Percentiles rank a stretch among this genome's conserved stretches.
These are phyloP conservation scores for Styphnolobium japonicum DNA, from an alignment of 306 rosid species.

Conservation along the genomic window DNA sequence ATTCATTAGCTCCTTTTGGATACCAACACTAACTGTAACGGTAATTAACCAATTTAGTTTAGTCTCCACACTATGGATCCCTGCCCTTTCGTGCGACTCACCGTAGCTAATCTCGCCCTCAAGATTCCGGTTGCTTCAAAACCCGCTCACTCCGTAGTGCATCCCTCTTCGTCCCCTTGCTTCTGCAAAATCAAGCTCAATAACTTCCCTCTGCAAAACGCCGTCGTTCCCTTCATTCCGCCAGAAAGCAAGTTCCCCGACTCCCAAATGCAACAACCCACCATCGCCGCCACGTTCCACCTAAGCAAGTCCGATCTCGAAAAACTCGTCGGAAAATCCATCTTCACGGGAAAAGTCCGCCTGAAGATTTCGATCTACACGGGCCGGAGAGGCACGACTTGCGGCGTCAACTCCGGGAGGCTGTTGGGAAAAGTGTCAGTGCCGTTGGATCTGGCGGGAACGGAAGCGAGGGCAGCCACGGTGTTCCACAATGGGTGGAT, in stretches of 20 bases:
- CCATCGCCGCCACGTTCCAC: constrained; percentile 69
- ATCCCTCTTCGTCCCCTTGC: constrained; percentile 72
- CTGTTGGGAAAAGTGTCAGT: constrained; percentile 51
- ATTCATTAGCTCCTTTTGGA: no score
- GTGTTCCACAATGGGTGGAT: constrained; percentile 70
- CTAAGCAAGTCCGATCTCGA: constrained; percentile 60
- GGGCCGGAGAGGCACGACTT: constrained; percentile 57
- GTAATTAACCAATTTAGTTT: no score
- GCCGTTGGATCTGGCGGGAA: constrained; percentile 55
- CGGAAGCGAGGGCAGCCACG: constrained; percentile 31
- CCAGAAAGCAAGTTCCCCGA: constrained; percentile 44
- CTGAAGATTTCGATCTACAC: constrained; percentile 59
- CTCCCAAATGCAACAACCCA: constrained; percentile 26
- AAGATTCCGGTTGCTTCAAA: constrained; percentile 75
- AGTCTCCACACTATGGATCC: constrained; percentile 88
- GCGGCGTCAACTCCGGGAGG: constrained; percentile 63
- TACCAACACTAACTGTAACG: no score
- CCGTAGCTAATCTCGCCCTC: constrained; percentile 66
- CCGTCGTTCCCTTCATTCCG: constrained; percentile 57
- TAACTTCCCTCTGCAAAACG: constrained; percentile 55
- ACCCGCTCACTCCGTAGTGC: constrained; percentile 64
- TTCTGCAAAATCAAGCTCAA: constrained; percentile 74
- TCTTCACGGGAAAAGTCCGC: constrained; percentile 44
- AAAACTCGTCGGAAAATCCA: constrained; percentile 37
- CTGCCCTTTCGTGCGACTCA: constrained; percentile 66